phyloP scores from a whole-genome alignment of 2,329 filamentous ascomycete species.

The Karstenula rhodostoma region DNA sequence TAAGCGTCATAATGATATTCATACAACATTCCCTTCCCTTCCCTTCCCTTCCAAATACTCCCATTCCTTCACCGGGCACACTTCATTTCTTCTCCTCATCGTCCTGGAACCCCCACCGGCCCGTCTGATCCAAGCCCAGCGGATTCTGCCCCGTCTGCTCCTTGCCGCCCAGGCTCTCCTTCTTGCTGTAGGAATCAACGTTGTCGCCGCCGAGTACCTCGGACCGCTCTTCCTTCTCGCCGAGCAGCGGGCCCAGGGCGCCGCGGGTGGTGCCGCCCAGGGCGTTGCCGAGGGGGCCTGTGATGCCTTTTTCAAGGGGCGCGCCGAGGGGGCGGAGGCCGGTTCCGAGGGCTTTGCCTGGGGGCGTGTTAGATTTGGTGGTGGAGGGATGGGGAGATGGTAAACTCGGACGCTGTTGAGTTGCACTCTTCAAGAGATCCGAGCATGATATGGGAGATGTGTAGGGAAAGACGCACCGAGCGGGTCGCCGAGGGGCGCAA shows the following conservation, averaged over 20 bases:
- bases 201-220: constrained; percentile 51
- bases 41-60: too few relatives aligned
- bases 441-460: neutral
- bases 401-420: neutral
- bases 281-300: constrained; percentile 46
- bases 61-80: too few relatives aligned
- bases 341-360: constrained; percentile 49
- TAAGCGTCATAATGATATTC: neutral
- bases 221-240: constrained; percentile 44
- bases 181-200: constrained; percentile 48
- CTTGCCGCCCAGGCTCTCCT: constrained; percentile 49
- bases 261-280: constrained; percentile 48
- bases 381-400: neutral
- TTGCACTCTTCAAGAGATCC: too few relatives aligned
- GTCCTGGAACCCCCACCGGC: constrained; percentile 47
- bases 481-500: constrained; percentile 43
- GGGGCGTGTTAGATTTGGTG: neutral
- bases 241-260: constrained; percentile 46
- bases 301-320: constrained; percentile 45
- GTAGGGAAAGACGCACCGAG: constrained; percentile 29
- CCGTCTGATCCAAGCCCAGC: constrained; percentile 50
- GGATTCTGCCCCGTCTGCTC: constrained; percentile 52
- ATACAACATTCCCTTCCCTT: neutral
- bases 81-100: constrained; percentile 16
- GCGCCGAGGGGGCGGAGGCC: constrained; percentile 51